Percentiles rank a stretch among this genome's conserved stretches.
These are phyloP conservation scores for Aspergillus alliaceus DNA, from an alignment of 2,329 filamentous ascomycete genomes.

Conservation along the genomic window DNA sequence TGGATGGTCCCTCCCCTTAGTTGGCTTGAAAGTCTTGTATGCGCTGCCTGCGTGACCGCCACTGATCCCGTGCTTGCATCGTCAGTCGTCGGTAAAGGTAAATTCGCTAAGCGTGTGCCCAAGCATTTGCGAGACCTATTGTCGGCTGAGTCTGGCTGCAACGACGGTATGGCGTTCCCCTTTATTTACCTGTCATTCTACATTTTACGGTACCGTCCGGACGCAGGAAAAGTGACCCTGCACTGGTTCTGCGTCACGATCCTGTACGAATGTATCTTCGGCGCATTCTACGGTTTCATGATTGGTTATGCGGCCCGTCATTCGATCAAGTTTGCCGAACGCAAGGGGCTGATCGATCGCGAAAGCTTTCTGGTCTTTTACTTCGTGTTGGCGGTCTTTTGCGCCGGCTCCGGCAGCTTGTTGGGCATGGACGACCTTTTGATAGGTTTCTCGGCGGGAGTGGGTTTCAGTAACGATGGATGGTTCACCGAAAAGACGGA, in stretches of 20 bases:
- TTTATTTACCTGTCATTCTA: slow-evolving; percentile 94
- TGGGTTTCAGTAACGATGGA: slow-evolving; percentile 99
- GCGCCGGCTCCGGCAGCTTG: slow-evolving; percentile 87
- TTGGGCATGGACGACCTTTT: slow-evolving; percentile 91
- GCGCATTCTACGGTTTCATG: slow-evolving; percentile 80
- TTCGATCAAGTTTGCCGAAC: slow-evolving; percentile 83
- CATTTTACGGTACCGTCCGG: slow-evolving; percentile 75
- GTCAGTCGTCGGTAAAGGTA: slow-evolving; percentile 97
- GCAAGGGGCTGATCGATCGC: slow-evolving; percentile 81
- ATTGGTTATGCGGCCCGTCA: slow-evolving; percentile 90
- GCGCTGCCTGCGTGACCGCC: slow-evolving; percentile 92
- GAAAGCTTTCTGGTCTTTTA: slow-evolving; percentile 99
- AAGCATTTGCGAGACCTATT: slow-evolving; percentile 95
- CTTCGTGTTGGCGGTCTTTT: slow-evolving; percentile 94
- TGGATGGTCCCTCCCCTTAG: slow-evolving; percentile 76
- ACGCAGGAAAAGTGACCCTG: slow-evolving; percentile 68
- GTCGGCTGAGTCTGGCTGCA: slow-evolving; percentile 96
- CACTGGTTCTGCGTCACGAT: slow-evolving; percentile 90
- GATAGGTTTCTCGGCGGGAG: slow-evolving; percentile 90
- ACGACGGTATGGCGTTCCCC: slow-evolving; percentile 99
- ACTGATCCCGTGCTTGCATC: slow-evolving; percentile 96
- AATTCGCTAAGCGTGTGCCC: slow-evolving; percentile 95
- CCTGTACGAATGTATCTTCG: slow-evolving; percentile 94
- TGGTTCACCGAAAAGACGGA: slow-evolving; percentile 99
- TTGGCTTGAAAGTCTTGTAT: slow-evolving; percentile 86